Percentiles rank a stretch among this genome's conserved stretches.
Conservation (phyloP, 1,284 basidiomycete species). For the Xanthoconium separans region DNA sequence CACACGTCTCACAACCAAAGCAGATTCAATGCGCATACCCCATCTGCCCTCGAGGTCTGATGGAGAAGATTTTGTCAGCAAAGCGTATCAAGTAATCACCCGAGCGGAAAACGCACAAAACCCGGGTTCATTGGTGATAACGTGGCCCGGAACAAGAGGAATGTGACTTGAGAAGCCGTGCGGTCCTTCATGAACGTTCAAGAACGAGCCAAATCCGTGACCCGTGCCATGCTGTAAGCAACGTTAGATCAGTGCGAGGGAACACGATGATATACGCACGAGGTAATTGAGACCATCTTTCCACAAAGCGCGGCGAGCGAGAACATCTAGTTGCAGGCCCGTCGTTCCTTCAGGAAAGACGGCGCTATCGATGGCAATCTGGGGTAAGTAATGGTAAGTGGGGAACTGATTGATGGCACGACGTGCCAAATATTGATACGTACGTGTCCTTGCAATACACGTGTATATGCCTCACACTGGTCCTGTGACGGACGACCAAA, state of each 20-base stretch:
- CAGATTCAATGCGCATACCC: constrained; percentile 90
- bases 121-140: constrained; percentile 87
- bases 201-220: constrained; percentile 79
- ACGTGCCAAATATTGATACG: constrained; percentile 33
- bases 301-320: constrained; percentile 86
- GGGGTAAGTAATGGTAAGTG: constrained; percentile 22
- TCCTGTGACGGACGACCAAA: constrained; percentile 82
- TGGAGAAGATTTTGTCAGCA: constrained; percentile 10
- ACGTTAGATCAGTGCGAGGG: constrained; percentile 7
- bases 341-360: constrained; percentile 89
- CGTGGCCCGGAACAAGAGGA: constrained; percentile 77
- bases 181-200: constrained; percentile 78
- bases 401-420: constrained; percentile 19
- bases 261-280: constrained; percentile 42
- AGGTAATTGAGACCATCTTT: constrained; percentile 85
- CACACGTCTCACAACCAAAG: constrained; percentile 68
- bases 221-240: constrained; percentile 73
- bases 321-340: constrained; percentile 77
- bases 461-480: constrained; percentile 89
- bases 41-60: constrained; percentile 79
- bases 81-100: constrained; percentile 16
- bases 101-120: constrained; percentile 57
- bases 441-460: constrained; percentile 95
- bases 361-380: constrained; percentile 90
- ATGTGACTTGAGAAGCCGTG: constrained; percentile 68